These are phyloP conservation scores for Backusella tuberculispora DNA, from an alignment of 192 early-diverging fungal species.

Conservation along the genomic window DNA sequence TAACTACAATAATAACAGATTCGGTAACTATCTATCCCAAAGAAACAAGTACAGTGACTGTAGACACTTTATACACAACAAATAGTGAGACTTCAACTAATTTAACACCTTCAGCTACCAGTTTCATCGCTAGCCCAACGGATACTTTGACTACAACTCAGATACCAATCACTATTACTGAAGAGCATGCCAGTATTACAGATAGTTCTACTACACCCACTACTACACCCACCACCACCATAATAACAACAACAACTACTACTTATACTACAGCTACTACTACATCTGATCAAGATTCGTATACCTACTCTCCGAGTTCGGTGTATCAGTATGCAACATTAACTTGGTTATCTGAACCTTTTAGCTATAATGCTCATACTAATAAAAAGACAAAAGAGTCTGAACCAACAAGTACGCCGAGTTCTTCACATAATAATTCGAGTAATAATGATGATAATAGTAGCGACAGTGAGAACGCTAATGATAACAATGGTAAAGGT, in stretches of 20 bases:
- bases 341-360: constrained; percentile 30
- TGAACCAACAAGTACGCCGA: not conserved
- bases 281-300: not conserved
- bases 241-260: not conserved
- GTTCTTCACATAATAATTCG: not conserved
- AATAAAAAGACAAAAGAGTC: not conserved
- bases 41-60: not conserved
- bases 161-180: not conserved
- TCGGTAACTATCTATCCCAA: not conserved
- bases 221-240: constrained; percentile 3
- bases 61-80: not conserved
- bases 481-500: not conserved
- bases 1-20: not conserved
- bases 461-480: not conserved
- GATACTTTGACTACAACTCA: not conserved
- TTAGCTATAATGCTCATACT: constrained; percentile 14
- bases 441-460: not conserved
- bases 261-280: not conserved
- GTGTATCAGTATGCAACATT: constrained; percentile 31
- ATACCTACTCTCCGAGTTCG: constrained; percentile 6
- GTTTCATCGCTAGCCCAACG: not conserved
- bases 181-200: not conserved
- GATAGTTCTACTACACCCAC: not conserved
- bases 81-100: not conserved
- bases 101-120: not conserved